A percentile compares a stretch with the other conserved stretches of the same genome.
These are phyloP conservation scores for Suaeda aralocaspica DNA, from an alignment of 148 eudicot species.

Conservation along the genomic window DNA sequence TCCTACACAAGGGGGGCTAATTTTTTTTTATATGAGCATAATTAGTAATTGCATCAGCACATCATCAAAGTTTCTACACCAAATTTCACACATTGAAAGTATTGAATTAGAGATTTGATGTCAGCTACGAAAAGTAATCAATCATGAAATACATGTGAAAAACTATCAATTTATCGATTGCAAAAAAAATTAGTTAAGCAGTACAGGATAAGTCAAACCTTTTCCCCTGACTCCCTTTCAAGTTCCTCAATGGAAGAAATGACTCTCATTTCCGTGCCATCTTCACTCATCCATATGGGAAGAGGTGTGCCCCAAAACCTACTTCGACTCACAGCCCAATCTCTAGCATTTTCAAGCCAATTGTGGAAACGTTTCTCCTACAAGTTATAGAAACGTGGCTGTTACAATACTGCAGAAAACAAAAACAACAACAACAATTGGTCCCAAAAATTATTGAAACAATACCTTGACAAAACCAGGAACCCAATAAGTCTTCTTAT, in stretches of 20 bases:
- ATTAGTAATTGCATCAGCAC: no score
- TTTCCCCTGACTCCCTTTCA: slow-evolving; percentile 74
- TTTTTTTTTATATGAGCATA: no score
- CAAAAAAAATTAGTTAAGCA: neutral
- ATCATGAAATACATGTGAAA: neutral
- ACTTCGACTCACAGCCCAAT: slow-evolving; percentile 98
- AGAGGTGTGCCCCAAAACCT: slow-evolving; percentile 99
- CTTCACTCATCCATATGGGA: slow-evolving; percentile 87
- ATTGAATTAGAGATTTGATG: neutral
- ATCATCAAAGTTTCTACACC: no score
- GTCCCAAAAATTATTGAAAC: neutral
- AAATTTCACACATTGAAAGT: no score
- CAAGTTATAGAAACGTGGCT: slow-evolving; percentile 3
- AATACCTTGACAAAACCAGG: slow-evolving; percentile 94
- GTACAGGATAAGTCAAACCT: slow-evolving; percentile 40
- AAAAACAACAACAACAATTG: neutral
- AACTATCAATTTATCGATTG: neutral
- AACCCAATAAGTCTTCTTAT: slow-evolving; percentile 88
- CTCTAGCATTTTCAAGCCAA: slow-evolving; percentile 99
- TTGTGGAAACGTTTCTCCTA: slow-evolving; percentile 97
- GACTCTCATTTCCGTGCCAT: slow-evolving; percentile 69
- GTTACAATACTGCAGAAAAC: neutral
- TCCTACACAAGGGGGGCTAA: no score
- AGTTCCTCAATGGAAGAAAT: slow-evolving; percentile 72
- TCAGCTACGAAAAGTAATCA: neutral